Conservation (phyloP, 768 basidiomycete genomes). For the Lentinus tigrinus region DNA sequence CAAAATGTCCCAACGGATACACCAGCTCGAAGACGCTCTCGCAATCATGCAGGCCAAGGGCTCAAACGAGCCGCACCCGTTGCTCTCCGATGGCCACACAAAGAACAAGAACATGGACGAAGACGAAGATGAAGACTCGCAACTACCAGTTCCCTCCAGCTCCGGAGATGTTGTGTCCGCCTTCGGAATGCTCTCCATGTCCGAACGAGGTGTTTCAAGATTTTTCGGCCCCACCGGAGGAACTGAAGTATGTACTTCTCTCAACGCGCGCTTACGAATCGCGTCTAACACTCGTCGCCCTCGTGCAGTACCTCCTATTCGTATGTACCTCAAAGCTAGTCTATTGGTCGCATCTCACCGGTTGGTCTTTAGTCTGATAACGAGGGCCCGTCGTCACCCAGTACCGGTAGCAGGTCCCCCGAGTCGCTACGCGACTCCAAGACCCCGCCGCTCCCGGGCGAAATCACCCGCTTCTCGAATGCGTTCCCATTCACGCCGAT, state of each 20-base stretch:
- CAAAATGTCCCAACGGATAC: constrained; percentile 65
- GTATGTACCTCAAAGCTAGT: constrained; percentile 5
- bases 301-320: constrained; percentile 19
- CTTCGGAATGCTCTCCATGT: constrained; percentile 70
- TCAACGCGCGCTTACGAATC: not conserved
- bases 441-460: constrained; percentile 31
- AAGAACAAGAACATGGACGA: constrained; percentile 39
- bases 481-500: constrained; percentile 66
- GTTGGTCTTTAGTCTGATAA: constrained; percentile 14
- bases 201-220: constrained; percentile 63
- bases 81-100: constrained; percentile 51
- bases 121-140: constrained; percentile 25
- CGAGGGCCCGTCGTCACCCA: constrained; percentile 15
- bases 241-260: constrained; percentile 50
- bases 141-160: constrained; percentile 8
- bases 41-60: constrained; percentile 53
- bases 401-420: constrained; percentile 24
- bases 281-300: constrained; percentile 2
- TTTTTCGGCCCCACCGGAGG: constrained; percentile 79
- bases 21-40: constrained; percentile 67
- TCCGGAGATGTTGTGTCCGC: constrained; percentile 47
- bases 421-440: constrained; percentile 29
- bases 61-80: constrained; percentile 57
- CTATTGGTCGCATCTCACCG: not conserved
- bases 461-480: constrained; percentile 49